Evolutionary conservation across 2,329 filamentous ascomycete species (phyloP).

Genomic region (Cryphonectria radicalis): DNA sequence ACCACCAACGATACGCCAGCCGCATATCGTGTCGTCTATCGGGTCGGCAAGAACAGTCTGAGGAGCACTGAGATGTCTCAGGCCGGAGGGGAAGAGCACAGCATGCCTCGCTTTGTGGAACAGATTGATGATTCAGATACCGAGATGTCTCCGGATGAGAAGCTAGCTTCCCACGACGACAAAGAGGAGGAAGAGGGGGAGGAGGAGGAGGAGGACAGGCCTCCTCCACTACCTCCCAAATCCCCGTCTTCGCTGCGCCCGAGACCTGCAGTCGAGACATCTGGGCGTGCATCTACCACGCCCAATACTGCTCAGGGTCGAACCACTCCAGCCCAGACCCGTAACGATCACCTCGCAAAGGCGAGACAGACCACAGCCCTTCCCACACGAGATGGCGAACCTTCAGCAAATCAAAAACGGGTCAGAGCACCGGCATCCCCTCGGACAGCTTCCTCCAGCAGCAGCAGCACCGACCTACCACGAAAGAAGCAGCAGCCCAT

Average conservation of each 20-base stretch:
- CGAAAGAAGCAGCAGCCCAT: slow-evolving; percentile 33
- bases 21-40: slow-evolving; percentile 63
- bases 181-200: slow-evolving; percentile 23
- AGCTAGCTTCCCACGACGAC: slow-evolving; percentile 33
- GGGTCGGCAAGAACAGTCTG: slow-evolving; percentile 57
- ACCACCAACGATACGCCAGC: slow-evolving; percentile 31
- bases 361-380: slow-evolving; percentile 32
- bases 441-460: slow-evolving; percentile 30
- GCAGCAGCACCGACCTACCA: slow-evolving; percentile 27
- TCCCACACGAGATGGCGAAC: slow-evolving; percentile 37
- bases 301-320: slow-evolving; percentile 3
- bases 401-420: slow-evolving; percentile 53
- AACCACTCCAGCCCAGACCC: slow-evolving; percentile 6
- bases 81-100: slow-evolving; percentile 32
- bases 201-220: slow-evolving; percentile 27
- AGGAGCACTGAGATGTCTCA: slow-evolving; percentile 43
- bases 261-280: background rate
- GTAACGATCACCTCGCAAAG: slow-evolving; percentile 14
- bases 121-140: slow-evolving; percentile 37
- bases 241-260: slow-evolving; percentile 20
- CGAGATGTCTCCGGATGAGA: slow-evolving; percentile 36
- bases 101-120: slow-evolving; percentile 30
- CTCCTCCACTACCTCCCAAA: slow-evolving; percentile 32
- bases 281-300: background rate
- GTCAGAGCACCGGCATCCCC: slow-evolving; percentile 42